These are phyloP conservation scores for Phytophthora macrochlamydospora DNA, from an alignment of 352 stramenopile genomes.

Conservation along the genomic window DNA sequence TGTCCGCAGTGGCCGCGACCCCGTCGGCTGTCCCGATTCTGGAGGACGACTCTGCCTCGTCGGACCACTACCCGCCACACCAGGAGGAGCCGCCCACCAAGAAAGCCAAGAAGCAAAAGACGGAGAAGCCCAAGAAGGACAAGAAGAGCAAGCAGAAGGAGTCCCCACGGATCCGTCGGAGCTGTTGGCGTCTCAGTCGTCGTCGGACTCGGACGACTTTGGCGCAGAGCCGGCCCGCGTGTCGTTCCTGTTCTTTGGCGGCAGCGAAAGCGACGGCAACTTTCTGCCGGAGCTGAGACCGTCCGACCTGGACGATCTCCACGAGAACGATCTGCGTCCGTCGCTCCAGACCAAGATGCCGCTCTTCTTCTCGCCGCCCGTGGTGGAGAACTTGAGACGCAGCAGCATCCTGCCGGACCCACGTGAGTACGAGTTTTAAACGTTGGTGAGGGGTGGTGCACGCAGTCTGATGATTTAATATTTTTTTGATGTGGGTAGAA, in stretches of 20 bases:
- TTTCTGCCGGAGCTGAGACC: conserved; percentile 53
- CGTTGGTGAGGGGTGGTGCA: not conserved
- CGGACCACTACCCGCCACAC: conserved; percentile 7
- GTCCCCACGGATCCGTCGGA: conserved; percentile 33
- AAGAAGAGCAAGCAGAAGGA: conserved; percentile 26
- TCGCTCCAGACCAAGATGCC: conserved; percentile 64
- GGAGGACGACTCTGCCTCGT: conserved; percentile 20
- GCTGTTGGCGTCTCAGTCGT: conserved; percentile 35
- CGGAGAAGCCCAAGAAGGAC: conserved; percentile 20
- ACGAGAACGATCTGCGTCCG: conserved; percentile 60
- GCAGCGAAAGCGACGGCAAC: conserved; percentile 51
- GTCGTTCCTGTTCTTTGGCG: conserved; percentile 69
- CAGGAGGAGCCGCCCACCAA: conserved; percentile 20
- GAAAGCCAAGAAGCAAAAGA: conserved; percentile 25
- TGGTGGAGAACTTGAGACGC: conserved; percentile 43
- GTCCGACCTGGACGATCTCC: conserved; percentile 41
- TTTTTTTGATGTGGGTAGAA: conserved; percentile 35
- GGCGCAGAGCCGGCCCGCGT: conserved; percentile 23
- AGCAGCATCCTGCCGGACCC: conserved; percentile 54
- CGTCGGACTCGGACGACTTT: conserved; percentile 33
- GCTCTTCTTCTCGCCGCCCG: conserved; percentile 66
- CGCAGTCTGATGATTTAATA: conserved; percentile 34
- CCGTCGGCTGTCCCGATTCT: conserved; percentile 13
- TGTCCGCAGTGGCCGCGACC: conserved; percentile 10
- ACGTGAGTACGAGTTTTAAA: conserved; percentile 66